Conservation (phyloP, 805 yeast genomes). For the Candida glaebosa region DNA sequence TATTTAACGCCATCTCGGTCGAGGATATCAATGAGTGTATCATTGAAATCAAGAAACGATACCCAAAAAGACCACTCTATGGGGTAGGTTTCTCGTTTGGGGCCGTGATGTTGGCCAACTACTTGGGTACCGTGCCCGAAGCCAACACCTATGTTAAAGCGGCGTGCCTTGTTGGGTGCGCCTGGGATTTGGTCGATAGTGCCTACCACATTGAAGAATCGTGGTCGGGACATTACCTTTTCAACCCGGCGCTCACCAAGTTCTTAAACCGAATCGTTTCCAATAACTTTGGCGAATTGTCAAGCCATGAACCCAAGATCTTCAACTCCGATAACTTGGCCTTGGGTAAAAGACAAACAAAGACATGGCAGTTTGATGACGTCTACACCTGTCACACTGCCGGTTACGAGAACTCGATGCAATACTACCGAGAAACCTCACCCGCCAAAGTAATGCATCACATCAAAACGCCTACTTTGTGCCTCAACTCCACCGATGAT, state of each 20-base stretch:
- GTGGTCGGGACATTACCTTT: conserved; percentile 31
- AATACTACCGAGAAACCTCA: conserved; percentile 64
- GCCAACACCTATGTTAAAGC: conserved; percentile 36
- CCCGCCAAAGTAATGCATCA: conserved; percentile 49
- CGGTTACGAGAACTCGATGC: conserved; percentile 60
- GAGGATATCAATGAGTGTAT: conserved; percentile 62
- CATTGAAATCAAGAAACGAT: conserved; percentile 43
- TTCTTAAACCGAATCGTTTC: conserved; percentile 31
- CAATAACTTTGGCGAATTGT: conserved; percentile 33
- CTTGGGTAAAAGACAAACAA: conserved; percentile 17
- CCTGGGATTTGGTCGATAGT: conserved; percentile 69
- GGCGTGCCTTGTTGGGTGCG: conserved; percentile 58
- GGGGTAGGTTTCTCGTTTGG: conserved; percentile 83
- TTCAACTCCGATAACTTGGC: conserved; percentile 20
- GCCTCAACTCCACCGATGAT: conserved; percentile 68
- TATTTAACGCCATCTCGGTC: conserved; percentile 71
- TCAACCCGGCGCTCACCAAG: conserved; percentile 29
- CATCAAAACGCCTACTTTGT: conserved; percentile 60
- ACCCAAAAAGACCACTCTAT: conserved; percentile 61
- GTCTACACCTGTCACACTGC: conserved; percentile 60
- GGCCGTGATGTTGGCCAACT: conserved; percentile 67
- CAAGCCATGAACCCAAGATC: conserved; percentile 22
- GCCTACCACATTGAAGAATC: conserved; percentile 38
- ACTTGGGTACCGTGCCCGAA: conserved; percentile 61
- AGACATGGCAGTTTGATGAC: conserved; percentile 60